Evolutionary conservation across 139 green algal genomes (phyloP), one percentile per base, ranked within the genome.

Genomic region (Chlamydomonas sphaeroides): DNA sequence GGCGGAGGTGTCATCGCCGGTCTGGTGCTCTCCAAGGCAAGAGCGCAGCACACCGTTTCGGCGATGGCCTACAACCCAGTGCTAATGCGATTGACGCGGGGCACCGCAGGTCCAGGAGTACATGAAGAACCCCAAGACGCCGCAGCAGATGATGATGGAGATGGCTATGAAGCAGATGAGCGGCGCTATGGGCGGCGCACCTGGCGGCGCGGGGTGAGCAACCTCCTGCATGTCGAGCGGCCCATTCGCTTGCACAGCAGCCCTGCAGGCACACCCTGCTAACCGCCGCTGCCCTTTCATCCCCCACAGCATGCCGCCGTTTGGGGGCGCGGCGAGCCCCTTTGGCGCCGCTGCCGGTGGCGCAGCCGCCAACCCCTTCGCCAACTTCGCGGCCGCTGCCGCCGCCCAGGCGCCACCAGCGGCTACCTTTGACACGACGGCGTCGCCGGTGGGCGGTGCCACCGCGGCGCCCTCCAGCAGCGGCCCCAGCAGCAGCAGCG

Each of bases 131-230:
- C 86, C 86, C 33, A 90, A 93, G 87, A 89, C 82, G 1, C 90
- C 90, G 3, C 90, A 93, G 86, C 83, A 88, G 38, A 89, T 93
- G 51, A 93, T 93, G 90, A 77, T 81, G 21, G 90, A 93, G 65
- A 93, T 93, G 89, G 88, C 89, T 0, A 92, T 92, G 89, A 92
- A 92, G 89, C 89, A 92, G 72, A 92, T 92, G 89, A 87, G 84
- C 65, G 86, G 88, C 36, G 63, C 72, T 8, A 90, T 90, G 86
- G 71, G 71, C 39, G 59, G 42, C 21, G 28, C 59, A 32, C 53
- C 82, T 7, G 75, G 80, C 28, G 80, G 65, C 21, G 51, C 78
- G n/a, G 79, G 63, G 84, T 88, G 35, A 57, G 77, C 7, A 32
- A n/a, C n/a, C n/a, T n/a, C n/a, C n/a, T n/a, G n/a, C n/a, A n/a